phyloP scores from a whole-genome alignment of 768 basidiomycete species.

The Polyporus arcularius region DNA sequence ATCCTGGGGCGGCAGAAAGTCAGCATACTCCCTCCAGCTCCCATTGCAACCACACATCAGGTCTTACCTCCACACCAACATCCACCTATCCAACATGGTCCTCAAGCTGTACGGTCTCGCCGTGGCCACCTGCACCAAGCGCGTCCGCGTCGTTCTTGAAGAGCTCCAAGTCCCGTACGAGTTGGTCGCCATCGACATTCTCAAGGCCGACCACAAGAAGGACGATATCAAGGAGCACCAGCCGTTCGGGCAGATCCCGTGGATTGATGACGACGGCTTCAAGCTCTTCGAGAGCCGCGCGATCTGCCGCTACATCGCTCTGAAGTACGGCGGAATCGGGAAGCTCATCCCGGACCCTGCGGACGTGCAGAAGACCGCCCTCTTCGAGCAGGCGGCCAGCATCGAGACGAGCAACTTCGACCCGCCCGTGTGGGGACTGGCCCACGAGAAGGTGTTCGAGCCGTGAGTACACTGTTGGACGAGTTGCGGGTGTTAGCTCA shows the following conservation, averaged over 20 bases:
- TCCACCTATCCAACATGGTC: constrained; percentile 30
- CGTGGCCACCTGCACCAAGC: constrained; percentile 49
- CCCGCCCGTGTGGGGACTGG: constrained; percentile 41
- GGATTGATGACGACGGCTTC: constrained; percentile 62
- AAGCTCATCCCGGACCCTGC: constrained; percentile 45
- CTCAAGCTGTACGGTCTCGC: constrained; percentile 37
- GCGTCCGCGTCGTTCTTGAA: constrained; percentile 51
- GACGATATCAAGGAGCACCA: constrained; percentile 48
- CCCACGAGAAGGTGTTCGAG: constrained; percentile 55
- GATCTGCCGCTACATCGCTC: constrained; percentile 58
- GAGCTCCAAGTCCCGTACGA: constrained; percentile 63
- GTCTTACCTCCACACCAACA: background rate
- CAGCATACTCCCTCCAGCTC: too few relatives aligned
- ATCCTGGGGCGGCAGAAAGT: too few relatives aligned
- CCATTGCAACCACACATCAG: background rate
- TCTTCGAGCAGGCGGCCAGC: constrained; percentile 44
- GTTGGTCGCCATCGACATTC: constrained; percentile 44
- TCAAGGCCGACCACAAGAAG: constrained; percentile 47
- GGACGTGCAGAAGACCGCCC: constrained; percentile 39
- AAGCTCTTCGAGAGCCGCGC: constrained; percentile 68
- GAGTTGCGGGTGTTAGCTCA: too few relatives aligned
- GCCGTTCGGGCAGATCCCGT: constrained; percentile 68
- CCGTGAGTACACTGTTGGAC: background rate
- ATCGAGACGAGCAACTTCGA: constrained; percentile 59
- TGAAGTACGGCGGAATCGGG: constrained; percentile 53